Base-by-base conservation (phyloP, 2,329 filamentous ascomycete genomes). In the Aspergillus felis region DNA sequence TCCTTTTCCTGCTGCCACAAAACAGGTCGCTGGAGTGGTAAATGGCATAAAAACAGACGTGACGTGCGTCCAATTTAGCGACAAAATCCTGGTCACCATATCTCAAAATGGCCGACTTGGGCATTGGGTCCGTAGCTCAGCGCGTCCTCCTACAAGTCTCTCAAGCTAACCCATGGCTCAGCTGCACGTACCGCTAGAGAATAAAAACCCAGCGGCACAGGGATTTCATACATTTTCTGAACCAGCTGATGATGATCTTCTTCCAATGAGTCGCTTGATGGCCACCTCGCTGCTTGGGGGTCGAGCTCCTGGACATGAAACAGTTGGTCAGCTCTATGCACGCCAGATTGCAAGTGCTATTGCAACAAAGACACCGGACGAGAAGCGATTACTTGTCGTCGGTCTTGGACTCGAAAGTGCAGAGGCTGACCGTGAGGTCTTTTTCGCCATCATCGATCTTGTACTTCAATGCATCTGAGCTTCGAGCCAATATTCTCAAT, bases 41-140 rank as follows among this genome's bases (percentile, higher is more conserved):
- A 85, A 87, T 61, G 86, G 85, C 29, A 74, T 87, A 24, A 74
- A 81, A 38, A 97, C 94, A 1, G 86, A 91, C 63, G 87, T 90
- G 35, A 87, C 85, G 42, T 82, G 82, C 10, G 80, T 92, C 54
- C 85, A 82, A 66, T 97, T 97, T 75, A 82, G 87, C 8, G 94
- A 97, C 82, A 96, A 91, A 75, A 91, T 99, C 66, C 78, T 99
- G 66, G 79, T 99, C 61, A 97, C 92, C 1, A 83, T 97, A 58
- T 90, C 90, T 0, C 94, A 97, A 76, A 84, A 88, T 60, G 93
- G 92, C 6, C 84, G 88, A 58, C 78, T 97, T 50, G 89, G 90
- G 22, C 94, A 97, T 81, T 99, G 94, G 94, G 92, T 97, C 80
- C 54, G 78, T 71, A 14, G 38, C 25, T 10, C 8, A 14, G 24